A percentile compares a stretch with the other conserved stretches of the same genome.
Conservation (phyloP, 768 basidiomycete genomes). For the Hirschioporus abietinus region DNA sequence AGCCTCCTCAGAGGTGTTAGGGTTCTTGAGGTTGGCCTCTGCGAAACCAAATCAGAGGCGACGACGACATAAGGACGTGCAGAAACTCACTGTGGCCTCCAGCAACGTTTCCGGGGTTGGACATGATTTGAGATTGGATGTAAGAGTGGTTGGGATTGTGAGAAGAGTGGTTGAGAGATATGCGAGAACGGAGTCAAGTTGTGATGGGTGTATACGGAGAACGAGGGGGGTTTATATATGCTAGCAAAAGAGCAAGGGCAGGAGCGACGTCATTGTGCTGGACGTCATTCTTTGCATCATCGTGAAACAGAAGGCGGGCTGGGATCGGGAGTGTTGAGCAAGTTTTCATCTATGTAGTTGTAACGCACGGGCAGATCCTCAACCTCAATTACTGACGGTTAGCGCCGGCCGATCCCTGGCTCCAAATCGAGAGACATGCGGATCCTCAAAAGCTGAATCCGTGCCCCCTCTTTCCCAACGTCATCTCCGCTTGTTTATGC, state of each 20-base stretch:
- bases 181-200: not conserved
- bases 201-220: not conserved
- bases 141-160: not conserved
- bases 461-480: not conserved
- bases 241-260: not conserved
- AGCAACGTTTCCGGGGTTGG: not conserved
- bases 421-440: not conserved
- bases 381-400: not conserved
- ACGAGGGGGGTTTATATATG: not conserved
- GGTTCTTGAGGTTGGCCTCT: conserved; percentile 12
- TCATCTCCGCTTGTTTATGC: not conserved
- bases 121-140: not conserved
- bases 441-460: not conserved
- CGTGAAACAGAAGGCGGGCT: not conserved
- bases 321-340: not conserved
- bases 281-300: not conserved
- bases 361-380: too few species aligned
- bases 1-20: conserved; percentile 12
- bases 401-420: too few species aligned
- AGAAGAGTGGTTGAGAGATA: not conserved
- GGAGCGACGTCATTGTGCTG: not conserved
- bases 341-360: not conserved
- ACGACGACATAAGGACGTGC: not conserved
- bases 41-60: conserved; percentile 8
- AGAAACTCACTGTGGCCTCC: not conserved